These are phyloP conservation scores for Ettlia oleoabundans DNA, from an alignment of 139 green algal species.

Conservation along the genomic window DNA sequence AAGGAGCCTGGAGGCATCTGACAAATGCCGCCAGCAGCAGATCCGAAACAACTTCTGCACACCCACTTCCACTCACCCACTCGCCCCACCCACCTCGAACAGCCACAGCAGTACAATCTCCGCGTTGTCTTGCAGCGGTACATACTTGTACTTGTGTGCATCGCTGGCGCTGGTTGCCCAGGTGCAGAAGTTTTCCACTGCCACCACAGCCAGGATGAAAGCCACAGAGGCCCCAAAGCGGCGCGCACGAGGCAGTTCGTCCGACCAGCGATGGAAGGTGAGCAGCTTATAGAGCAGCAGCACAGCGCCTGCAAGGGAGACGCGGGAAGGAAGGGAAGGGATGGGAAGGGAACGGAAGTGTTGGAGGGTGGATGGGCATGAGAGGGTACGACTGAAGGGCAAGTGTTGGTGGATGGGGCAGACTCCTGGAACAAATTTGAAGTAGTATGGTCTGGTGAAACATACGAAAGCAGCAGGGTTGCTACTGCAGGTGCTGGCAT, in stretches of 20 bases:
- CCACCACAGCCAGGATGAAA: slow-evolving; percentile 62
- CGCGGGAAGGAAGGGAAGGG: too few species aligned
- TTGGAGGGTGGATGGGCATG: too few species aligned
- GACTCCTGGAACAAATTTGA: too few species aligned
- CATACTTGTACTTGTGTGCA: slow-evolving; percentile 66
- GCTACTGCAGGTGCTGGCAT: too few species aligned
- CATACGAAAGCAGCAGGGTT: too few species aligned
- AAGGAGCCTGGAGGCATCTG: too few species aligned
- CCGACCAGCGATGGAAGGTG: slow-evolving; percentile 65
- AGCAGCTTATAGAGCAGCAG: slow-evolving; percentile 48
- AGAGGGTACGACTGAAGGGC: too few species aligned
- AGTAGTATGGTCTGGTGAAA: too few species aligned
- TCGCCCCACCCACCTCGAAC: slow-evolving; percentile 21
- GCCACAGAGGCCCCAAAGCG: slow-evolving; percentile 64
- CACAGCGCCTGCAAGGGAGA: slow-evolving; percentile 35
- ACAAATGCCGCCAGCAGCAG: too few species aligned
- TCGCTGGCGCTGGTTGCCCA: slow-evolving; percentile 75
- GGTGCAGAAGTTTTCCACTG: slow-evolving; percentile 43
- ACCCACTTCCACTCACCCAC: too few species aligned
- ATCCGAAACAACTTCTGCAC: too few species aligned
- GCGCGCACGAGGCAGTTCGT: slow-evolving; percentile 61
- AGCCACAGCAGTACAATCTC: slow-evolving; percentile 29
- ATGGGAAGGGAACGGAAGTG: not conserved
- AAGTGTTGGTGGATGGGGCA: too few species aligned
- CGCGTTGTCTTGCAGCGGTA: slow-evolving; percentile 80